Conservation (phyloP, 1,284 basidiomycete species). For the Cutaneotrichosporon sp. region DNA sequence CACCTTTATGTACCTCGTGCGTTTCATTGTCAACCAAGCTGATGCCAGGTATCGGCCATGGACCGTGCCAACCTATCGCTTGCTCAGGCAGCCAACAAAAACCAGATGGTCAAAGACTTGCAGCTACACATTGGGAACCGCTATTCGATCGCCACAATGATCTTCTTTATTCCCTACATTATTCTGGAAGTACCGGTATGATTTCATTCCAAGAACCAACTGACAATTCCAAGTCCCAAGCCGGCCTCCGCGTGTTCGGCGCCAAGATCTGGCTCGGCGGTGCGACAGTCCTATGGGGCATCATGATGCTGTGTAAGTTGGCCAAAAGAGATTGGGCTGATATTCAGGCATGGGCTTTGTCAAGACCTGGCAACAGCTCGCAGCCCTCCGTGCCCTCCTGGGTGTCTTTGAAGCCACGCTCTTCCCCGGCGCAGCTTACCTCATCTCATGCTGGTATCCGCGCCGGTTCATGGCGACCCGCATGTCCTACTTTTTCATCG, state of each 20-base stretch:
- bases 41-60: slow-evolving; percentile 24
- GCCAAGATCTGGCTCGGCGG: slow-evolving; percentile 23
- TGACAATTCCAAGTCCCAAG: slow-evolving; percentile 37
- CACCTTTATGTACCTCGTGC: slow-evolving; percentile 14
- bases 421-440: slow-evolving; percentile 50
- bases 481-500: slow-evolving; percentile 25
- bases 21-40: not conserved
- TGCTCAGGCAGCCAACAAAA: slow-evolving; percentile 34
- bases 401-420: slow-evolving; percentile 51
- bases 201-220: slow-evolving; percentile 24
- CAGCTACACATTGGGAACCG: slow-evolving; percentile 34
- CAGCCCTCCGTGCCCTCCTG: slow-evolving; percentile 51
- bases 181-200: slow-evolving; percentile 18
- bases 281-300: slow-evolving; percentile 45
- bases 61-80: slow-evolving; percentile 38
- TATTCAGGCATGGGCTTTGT: slow-evolving; percentile 45
- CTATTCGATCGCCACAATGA: slow-evolving; percentile 47
- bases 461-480: slow-evolving; percentile 52
- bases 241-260: slow-evolving; percentile 33
- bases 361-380: slow-evolving; percentile 46
- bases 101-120: slow-evolving; percentile 33
- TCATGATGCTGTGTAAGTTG: slow-evolving; percentile 34
- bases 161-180: slow-evolving; percentile 52
- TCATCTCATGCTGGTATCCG: slow-evolving; percentile 56
- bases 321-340: not conserved